phyloP scores from a whole-genome alignment of 495 filamentous ascomycete species.

The Xylaria curta region DNA sequence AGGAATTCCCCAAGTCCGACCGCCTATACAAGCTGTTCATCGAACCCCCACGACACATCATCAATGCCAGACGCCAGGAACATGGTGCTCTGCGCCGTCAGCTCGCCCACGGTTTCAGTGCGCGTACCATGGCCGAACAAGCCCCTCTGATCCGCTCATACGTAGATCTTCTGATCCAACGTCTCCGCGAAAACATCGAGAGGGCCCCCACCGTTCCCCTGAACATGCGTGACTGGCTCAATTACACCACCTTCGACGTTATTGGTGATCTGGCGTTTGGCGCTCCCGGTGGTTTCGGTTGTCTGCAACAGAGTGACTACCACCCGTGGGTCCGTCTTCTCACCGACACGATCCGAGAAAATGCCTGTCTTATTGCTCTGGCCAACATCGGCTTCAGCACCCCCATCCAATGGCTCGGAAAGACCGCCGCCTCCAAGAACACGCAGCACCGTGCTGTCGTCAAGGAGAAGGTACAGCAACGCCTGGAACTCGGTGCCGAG shows the following conservation, averaged over 20 bases:
- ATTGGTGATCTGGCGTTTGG: constrained; percentile 68
- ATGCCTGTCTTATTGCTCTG: constrained; percentile 35
- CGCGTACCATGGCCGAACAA: constrained; percentile 54
- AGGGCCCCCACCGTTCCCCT: constrained; percentile 39
- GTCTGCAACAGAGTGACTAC: constrained; percentile 53
- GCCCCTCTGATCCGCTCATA: constrained; percentile 52
- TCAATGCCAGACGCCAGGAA: constrained; percentile 44
- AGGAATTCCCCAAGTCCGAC: constrained; percentile 42
- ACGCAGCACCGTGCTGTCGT: constrained; percentile 46
- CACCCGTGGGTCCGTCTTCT: constrained; percentile 63
- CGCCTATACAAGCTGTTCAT: constrained; percentile 41
- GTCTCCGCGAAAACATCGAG: constrained; percentile 46
- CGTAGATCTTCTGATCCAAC: constrained; percentile 53
- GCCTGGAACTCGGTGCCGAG: constrained; percentile 48
- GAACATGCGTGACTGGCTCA: constrained; percentile 61
- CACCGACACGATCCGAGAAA: constrained; percentile 46
- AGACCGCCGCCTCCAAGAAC: constrained; percentile 38
- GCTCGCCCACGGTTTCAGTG: constrained; percentile 61
- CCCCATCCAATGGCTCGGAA: constrained; percentile 19
- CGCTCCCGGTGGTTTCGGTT: constrained; percentile 56
- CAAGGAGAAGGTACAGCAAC: constrained; percentile 46
- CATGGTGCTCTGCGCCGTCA: constrained; percentile 53
- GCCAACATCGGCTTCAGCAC: constrained; percentile 31
- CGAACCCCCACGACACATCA: constrained; percentile 39
- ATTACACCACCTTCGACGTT: constrained; percentile 66